Base-by-base conservation (phyloP, 345 rosid species). In the Eucalyptus curtisii region DNA sequence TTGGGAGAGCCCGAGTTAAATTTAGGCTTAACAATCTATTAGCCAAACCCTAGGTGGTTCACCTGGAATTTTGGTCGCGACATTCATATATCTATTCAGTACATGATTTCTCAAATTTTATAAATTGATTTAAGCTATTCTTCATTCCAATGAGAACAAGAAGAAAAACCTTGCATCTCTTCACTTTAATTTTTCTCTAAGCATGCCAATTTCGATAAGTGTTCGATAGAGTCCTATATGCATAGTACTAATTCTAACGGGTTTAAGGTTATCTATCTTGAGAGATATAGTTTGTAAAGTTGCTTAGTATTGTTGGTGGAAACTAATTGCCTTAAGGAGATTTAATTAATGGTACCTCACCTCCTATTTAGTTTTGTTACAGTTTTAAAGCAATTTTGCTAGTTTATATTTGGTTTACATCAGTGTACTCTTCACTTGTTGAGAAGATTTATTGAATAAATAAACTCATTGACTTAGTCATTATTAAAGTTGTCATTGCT, bases 121-220 rank as follows among this genome's bases (percentile, higher is more conserved):
- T 10, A 55, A 55, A 55, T 55, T 55, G 30, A 55, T 55, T 55
- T 55, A 30, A 55, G 61, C 30, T 9, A 55, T 55, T 24, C 27
- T 55, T 55, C 61, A 55, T 55, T 55, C 6, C 5, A 55, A 11
- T 24, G 13, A 55, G 30, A 55, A 55, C 61, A 55, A 10, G 13
- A 55, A 2, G 61, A 55, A 55, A 55, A 55, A 55, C 1, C 13
- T 55, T 1, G 1, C 30, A 55, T 22, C 61, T 55, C 30, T 55
- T 55, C 61, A 55, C 61, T 55, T 55, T 24, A 55, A 55, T 24
- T 55, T 59, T 61, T n/a, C 71, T 61, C 71, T 13, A 30, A 13
- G 71, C 4, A 0, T 61, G 33, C 5, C 0, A 1, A 5, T 61
- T 13, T 61, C 1, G 3, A 61, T 30, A 30, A 30, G 17, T 61